Evolutionary conservation across 2,329 filamentous ascomycete species (phyloP).

Genomic region (Penicillium corylophilum): DNA sequence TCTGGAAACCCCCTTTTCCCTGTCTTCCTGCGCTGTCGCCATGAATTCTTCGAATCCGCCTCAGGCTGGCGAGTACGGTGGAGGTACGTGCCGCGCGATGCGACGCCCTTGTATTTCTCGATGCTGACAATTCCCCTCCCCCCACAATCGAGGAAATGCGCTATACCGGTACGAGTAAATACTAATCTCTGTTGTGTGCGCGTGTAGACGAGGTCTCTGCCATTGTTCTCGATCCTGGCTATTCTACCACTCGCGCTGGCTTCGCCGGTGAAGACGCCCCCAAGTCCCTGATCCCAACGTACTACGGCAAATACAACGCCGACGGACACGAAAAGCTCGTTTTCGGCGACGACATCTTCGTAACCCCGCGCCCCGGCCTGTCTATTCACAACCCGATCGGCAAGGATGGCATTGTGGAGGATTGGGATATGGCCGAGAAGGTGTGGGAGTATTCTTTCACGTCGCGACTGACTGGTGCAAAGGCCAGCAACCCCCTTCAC

Average conservation of each 20-base stretch:
- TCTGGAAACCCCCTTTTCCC: neutral
- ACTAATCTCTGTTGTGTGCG: slow-evolving; percentile 2
- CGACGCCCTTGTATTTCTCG: slow-evolving; percentile 1
- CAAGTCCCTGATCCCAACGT: slow-evolving; percentile 87
- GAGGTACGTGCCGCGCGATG: slow-evolving; percentile 40
- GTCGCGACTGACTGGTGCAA: slow-evolving; percentile 77
- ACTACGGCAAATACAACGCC: slow-evolving; percentile 68
- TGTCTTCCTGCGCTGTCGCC: slow-evolving; percentile 12
- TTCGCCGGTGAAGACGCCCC: slow-evolving; percentile 98
- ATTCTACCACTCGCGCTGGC: slow-evolving; percentile 84
- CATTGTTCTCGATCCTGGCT: slow-evolving; percentile 92
- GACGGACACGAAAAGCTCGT: slow-evolving; percentile 58
- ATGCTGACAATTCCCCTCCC: neutral
- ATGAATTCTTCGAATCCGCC: slow-evolving; percentile 48
- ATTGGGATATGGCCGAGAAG: slow-evolving; percentile 88
- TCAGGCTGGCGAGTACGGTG: slow-evolving; percentile 49
- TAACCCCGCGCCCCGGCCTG: slow-evolving; percentile 70
- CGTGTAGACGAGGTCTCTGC: slow-evolving; percentile 88
- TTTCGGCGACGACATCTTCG: slow-evolving; percentile 89
- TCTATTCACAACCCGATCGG: slow-evolving; percentile 92
- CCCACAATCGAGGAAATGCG: neutral
- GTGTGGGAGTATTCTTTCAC: slow-evolving; percentile 93
- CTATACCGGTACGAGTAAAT: neutral
- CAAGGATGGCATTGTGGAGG: slow-evolving; percentile 84
- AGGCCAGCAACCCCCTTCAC: slow-evolving; percentile 66